Base-by-base conservation (phyloP, 2,329 filamentous ascomycete species). In the Whalleya microplaca region DNA sequence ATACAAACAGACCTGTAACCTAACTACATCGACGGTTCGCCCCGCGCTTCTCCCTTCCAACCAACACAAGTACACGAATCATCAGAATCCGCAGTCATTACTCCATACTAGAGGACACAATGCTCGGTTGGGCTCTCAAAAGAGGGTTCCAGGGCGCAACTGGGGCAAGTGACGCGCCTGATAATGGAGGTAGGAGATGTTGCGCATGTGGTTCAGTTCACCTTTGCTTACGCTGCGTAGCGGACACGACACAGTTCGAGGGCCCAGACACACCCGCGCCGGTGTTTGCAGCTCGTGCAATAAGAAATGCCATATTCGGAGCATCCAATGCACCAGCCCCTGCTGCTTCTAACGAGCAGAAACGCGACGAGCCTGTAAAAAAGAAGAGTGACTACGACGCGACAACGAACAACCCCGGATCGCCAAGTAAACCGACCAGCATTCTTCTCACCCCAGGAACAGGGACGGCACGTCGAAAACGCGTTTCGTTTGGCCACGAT, bases 361-460 rank as follows among this genome's bases (percentile, higher is more conserved):
- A 75, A 55, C 64, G 66, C 57, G 65, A 67, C 58, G 61, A 72
- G 54, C 27, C 68, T 61, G 59, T 70, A 63, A 48, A 55, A 45
- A 54, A 51, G 21, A 57, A 62, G 45, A 64, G 58, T 18, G 59
- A 72, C 14, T 37, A 53, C 19, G 41, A 46, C 48, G 57, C 62
- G 40, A 66, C 62, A 41, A 55, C 64, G 20, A 63, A 60, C 51
- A 71, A 71, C n/a, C 70, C 70, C 7, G 73, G 72, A 43, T 84
- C 81, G 19, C 81, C 82, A 1, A 73, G 70, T 19, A 83, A 80
- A 60, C 81, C 80, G 0, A 75, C 78, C 3, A 84, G 86, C 1
- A 89, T 89, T 43, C 75, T 89, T 2, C 70, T 88, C 45, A 89
- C 86, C 0, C 86, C 86, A 0, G 86, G 86, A 1, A 87, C 84